A percentile compares a stretch with the other conserved stretches of the same genome.
Conservation (phyloP, 768 basidiomycete genomes). For the Trametes gibbosa region DNA sequence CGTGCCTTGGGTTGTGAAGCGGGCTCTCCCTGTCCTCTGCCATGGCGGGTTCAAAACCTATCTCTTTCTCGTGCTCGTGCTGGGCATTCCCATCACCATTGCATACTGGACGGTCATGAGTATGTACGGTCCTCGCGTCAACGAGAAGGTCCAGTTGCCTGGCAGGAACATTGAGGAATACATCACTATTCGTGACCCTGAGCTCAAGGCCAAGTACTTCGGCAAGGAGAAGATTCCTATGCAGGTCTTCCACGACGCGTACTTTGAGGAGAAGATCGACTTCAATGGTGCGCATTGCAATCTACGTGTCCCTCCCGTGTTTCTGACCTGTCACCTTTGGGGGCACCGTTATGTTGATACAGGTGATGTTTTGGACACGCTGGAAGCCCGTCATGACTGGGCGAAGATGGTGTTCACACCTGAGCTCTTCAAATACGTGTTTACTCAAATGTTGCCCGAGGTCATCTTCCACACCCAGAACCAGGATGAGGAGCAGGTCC, state of each 20-base stretch:
- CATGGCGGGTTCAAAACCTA: constrained; percentile 87
- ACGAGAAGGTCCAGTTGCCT: constrained; percentile 83
- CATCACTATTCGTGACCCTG: constrained; percentile 83
- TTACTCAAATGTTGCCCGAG: constrained; percentile 86
- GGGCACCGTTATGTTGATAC: constrained; percentile 7
- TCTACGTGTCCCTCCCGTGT: neutral
- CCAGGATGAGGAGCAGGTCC: constrained; percentile 95
- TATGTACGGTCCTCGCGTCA: constrained; percentile 73
- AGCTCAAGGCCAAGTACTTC: constrained; percentile 74
- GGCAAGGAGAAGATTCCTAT: constrained; percentile 93
- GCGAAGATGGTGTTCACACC: constrained; percentile 86
- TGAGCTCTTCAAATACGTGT: constrained; percentile 92
- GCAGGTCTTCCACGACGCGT: constrained; percentile 97
- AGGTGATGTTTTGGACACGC: constrained; percentile 91
- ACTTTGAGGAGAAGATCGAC: constrained; percentile 93
- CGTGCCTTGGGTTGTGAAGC: constrained; percentile 84
- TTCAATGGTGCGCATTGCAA: constrained; percentile 71
- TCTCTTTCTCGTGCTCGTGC: constrained; percentile 70
- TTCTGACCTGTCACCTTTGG: constrained; percentile 2
- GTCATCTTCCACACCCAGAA: constrained; percentile 86
- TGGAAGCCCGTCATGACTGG: constrained; percentile 97
- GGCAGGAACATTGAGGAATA: constrained; percentile 86
- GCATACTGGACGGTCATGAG: constrained; percentile 91
- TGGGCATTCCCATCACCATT: constrained; percentile 74
- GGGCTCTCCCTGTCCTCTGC: constrained; percentile 75